A percentile compares a stretch with the other conserved stretches of the same genome.
phyloP scores from a whole-genome alignment of 805 yeast species.

The Wickerhamiella slavikovae region DNA sequence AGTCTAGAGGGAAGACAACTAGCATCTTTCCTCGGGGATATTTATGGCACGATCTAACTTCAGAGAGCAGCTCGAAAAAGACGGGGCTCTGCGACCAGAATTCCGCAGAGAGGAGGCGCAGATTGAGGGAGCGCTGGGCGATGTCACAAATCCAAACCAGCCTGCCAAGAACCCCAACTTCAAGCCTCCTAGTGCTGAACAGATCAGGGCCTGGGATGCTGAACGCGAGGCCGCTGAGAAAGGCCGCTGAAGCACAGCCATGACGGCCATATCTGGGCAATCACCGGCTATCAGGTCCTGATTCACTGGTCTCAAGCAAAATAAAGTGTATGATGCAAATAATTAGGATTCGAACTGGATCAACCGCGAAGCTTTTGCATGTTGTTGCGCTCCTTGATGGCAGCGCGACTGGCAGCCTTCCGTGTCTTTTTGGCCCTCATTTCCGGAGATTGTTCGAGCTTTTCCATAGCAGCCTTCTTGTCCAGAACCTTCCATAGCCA shows the following conservation, averaged over 20 bases:
- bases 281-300: too few relatives aligned
- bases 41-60: not conserved
- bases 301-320: too few relatives aligned
- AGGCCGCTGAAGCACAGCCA: too few relatives aligned
- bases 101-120: slow-evolving; percentile 8
- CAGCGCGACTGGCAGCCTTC: slow-evolving; percentile 43
- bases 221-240: too few relatives aligned
- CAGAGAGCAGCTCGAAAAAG: slow-evolving; percentile 14
- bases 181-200: not conserved
- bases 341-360: too few relatives aligned
- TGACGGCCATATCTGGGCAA: too few relatives aligned
- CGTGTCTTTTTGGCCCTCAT: slow-evolving; percentile 50
- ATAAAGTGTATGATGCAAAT: too few relatives aligned
- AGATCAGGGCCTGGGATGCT: too few relatives aligned
- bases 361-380: slow-evolving; percentile 41
- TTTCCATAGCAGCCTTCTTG: slow-evolving; percentile 33
- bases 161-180: not conserved
- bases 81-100: slow-evolving; percentile 12
- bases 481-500: slow-evolving; percentile 88
- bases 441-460: slow-evolving; percentile 38
- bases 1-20: not conserved
- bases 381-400: slow-evolving; percentile 64
- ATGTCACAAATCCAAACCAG: slow-evolving; percentile 3
- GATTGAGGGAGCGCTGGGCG: slow-evolving; percentile 6
- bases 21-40: not conserved